These are phyloP conservation scores for Bryoglossum gracile DNA, from an alignment of 495 filamentous ascomycete species.

Conservation along the genomic window DNA sequence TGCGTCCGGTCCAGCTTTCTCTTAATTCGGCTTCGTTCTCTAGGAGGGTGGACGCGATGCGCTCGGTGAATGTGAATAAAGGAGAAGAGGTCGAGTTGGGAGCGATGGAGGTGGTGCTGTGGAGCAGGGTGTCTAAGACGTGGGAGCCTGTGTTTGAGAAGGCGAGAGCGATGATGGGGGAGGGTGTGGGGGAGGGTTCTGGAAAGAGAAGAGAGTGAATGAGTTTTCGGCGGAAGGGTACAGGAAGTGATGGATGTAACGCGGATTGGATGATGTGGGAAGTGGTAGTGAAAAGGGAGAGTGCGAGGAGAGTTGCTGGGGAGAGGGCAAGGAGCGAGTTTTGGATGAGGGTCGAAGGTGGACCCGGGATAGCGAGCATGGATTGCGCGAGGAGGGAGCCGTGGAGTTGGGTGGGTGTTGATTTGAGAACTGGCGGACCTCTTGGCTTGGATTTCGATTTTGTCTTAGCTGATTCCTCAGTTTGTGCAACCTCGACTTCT, in stretches of 20 bases:
- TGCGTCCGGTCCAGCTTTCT: slow-evolving; percentile 66
- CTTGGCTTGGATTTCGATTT: not conserved
- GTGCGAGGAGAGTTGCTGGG: slow-evolving; percentile 10
- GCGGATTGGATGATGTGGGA: slow-evolving; percentile 26
- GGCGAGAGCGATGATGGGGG: slow-evolving; percentile 53
- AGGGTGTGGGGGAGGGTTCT: slow-evolving; percentile 31
- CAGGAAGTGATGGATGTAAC: slow-evolving; percentile 5
- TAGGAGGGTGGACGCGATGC: slow-evolving; percentile 37
- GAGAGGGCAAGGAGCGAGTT: slow-evolving; percentile 14
- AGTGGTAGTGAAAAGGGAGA: slow-evolving; percentile 21
- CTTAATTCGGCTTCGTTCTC: slow-evolving; percentile 56
- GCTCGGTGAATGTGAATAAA: slow-evolving; percentile 48
- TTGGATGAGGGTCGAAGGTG: slow-evolving; percentile 19
- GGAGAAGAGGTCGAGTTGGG: slow-evolving; percentile 45
- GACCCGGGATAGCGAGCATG: slow-evolving; percentile 23
- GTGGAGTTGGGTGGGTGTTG: slow-evolving; percentile 20
- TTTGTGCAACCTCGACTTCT: not conserved
- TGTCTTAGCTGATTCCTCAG: not conserved
- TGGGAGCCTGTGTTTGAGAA: slow-evolving; percentile 65
- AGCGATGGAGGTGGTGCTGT: slow-evolving; percentile 47
- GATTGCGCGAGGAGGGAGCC: slow-evolving; percentile 26
- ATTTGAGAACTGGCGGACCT: slow-evolving; percentile 8
- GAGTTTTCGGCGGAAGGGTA: slow-evolving; percentile 23
- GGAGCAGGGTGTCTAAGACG: slow-evolving; percentile 72
- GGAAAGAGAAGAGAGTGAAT: slow-evolving; percentile 19